Percentiles rank a stretch among this genome's conserved stretches.
Evolutionary conservation across 2,329 filamentous ascomycete genomes (phyloP).

Genomic region (Pestalotiopsis fici): DNA sequence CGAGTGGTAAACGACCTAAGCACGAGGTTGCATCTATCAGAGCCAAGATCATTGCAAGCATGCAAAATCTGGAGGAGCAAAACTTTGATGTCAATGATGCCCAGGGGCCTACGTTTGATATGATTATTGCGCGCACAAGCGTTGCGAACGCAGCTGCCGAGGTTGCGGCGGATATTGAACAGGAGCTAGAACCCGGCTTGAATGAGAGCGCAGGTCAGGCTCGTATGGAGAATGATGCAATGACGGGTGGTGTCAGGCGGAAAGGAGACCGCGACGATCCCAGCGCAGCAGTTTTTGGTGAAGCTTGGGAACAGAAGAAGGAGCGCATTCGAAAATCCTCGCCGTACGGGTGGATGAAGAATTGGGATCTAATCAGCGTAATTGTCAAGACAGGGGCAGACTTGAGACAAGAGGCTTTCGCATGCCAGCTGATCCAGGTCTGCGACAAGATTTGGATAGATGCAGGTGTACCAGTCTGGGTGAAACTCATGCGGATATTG

Average conservation of each 20-base stretch:
- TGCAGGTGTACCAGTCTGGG: constrained; percentile 77
- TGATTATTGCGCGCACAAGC: constrained; percentile 75
- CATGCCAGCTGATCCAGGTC: constrained; percentile 80
- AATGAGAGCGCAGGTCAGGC: constrained; percentile 76
- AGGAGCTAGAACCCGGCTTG: constrained; percentile 49
- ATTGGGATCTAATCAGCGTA: constrained; percentile 84
- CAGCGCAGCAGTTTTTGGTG: constrained; percentile 82
- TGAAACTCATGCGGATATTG: constrained; percentile 83
- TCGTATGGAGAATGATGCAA: constrained; percentile 87
- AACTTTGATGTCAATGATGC: constrained; percentile 76
- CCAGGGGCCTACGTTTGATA: constrained; percentile 76
- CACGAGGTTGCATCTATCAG: constrained; percentile 82
- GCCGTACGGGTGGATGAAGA: constrained; percentile 86
- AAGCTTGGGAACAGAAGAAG: constrained; percentile 83
- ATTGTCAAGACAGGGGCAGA: constrained; percentile 88
- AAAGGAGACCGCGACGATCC: constrained; percentile 84
- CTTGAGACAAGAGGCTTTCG: constrained; percentile 82
- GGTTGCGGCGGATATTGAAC: constrained; percentile 33
- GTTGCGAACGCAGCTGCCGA: constrained; percentile 43
- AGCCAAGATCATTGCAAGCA: constrained; percentile 85
- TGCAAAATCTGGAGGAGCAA: constrained; percentile 85
- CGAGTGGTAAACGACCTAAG: constrained; percentile 76
- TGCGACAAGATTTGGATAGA: constrained; percentile 83
- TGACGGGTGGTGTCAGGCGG: constrained; percentile 79
- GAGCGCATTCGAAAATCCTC: constrained; percentile 82